phyloP scores from a whole-genome alignment of 2,329 filamentous ascomycete genomes.

The Ophiostoma pallidulum region DNA sequence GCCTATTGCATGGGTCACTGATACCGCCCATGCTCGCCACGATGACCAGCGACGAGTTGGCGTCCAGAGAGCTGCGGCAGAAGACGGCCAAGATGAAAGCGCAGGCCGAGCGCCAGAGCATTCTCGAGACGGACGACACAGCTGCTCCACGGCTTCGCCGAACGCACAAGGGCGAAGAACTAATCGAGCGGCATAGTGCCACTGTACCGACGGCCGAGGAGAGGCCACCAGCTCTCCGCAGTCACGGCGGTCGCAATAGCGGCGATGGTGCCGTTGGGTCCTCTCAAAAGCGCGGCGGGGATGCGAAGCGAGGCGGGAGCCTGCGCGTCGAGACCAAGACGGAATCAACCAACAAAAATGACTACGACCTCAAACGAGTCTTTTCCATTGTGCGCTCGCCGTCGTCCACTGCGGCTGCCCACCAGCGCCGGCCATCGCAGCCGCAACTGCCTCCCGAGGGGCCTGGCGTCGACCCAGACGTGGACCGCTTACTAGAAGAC shows the following conservation, averaged over 20 bases:
- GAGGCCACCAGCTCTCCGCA: constrained; percentile 27
- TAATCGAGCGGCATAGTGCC: constrained; percentile 66
- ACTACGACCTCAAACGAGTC: constrained; percentile 79
- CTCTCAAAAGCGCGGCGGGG: not conserved
- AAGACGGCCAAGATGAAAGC: constrained; percentile 70
- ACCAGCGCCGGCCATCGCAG: constrained; percentile 40
- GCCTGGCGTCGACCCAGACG: constrained; percentile 71
- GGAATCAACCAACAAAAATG: constrained; percentile 41
- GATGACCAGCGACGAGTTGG: constrained; percentile 87
- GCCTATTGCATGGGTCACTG: constrained; percentile 63
- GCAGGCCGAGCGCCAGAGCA: constrained; percentile 71
- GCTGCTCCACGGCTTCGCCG: constrained; percentile 68
- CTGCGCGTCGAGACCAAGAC: constrained; percentile 37
- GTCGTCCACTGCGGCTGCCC: constrained; percentile 28
- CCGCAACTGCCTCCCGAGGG: constrained; percentile 38
- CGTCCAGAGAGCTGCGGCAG: constrained; percentile 77
- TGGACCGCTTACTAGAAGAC: constrained; percentile 81
- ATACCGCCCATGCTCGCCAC: constrained; percentile 68
- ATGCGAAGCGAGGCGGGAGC: constrained; percentile 22
- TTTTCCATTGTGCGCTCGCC: constrained; percentile 78
- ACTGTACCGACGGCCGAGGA: constrained; percentile 28
- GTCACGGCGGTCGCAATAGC: constrained; percentile 26
- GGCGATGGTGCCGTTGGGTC: constrained; percentile 3
- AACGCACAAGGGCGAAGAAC: constrained; percentile 91
- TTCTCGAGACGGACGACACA: constrained; percentile 64